Base-by-base conservation (phyloP, 352 stramenopile species). In the Globisporangium paddicum region DNA sequence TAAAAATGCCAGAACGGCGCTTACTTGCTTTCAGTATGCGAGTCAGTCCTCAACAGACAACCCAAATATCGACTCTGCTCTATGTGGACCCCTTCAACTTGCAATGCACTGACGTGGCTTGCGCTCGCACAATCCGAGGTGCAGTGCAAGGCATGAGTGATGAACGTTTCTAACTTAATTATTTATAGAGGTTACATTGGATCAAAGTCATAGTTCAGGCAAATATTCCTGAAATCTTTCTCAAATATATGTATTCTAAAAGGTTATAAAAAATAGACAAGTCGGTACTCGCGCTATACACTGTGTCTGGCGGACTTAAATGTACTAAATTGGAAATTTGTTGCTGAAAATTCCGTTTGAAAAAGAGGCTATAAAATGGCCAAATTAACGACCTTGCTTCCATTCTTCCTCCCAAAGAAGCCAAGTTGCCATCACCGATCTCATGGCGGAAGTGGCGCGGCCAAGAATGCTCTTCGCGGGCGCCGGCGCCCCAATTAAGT, bases 101-200 rank as follows among this genome's bases (percentile, higher is more conserved):
- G 60, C 73, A 82, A 82, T 63, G 14, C 5, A 73, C 52, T 77
- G 71, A 79, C 71, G 71, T 79, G 71, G 69, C 71, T 59, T 55
- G 13, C 57, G 45, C 38, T 51, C 57, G 35, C 47, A 49, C 32
- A 44, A 44, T 18, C 16, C 19, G 16, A 5, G 38, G 16, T 44
- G 2, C 38, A 10, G 38, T 44, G 18, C 0, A 44, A 21, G 9
- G 16, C 6, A 44, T 6, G 19, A 44, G 2, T n/a, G 19, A 44
- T 44, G 38, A 23, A 21, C 6, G 38, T 21, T 6, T 21, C 38
- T 44, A 44, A 44, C 9, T 6, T 21, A 44, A 19, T 10, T 11
- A 38, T 44, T 21, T 44, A 44, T 11, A 7, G 19, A 21, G 38
- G 1, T 13, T 11, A 7, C 14, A n/a, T n/a, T n/a, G n/a, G 9